Evolutionary conservation across 345 rosid species (phyloP).

Genomic region (Rhodamnia rubescens): DNA sequence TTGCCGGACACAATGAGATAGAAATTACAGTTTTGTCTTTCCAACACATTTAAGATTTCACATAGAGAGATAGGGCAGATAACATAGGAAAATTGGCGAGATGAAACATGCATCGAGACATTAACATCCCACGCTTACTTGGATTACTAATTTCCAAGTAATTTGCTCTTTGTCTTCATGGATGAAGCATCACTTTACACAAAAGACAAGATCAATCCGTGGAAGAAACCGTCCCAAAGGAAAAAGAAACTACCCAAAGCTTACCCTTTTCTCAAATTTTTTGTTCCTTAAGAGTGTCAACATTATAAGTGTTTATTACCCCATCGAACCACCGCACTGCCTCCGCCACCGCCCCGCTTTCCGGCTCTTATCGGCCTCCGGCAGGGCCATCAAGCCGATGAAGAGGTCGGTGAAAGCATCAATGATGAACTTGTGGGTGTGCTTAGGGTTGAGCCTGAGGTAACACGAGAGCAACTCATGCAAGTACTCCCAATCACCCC

Average conservation of each 20-base stretch:
- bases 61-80: not conserved
- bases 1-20: not conserved
- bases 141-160: conserved; percentile 8
- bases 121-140: conserved; percentile 20
- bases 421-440: conserved; percentile 58
- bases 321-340: not conserved
- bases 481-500: conserved; percentile 50
- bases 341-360: not conserved
- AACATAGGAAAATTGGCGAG: not conserved
- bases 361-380: not conserved
- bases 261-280: not conserved
- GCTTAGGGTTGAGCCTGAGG: conserved; percentile 53
- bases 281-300: not conserved
- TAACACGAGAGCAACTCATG: conserved; percentile 70
- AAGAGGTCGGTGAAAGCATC: conserved; percentile 70
- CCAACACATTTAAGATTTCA: not conserved
- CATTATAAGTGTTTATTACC: not conserved
- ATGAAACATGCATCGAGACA: conserved; percentile 14
- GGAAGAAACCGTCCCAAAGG: not conserved
- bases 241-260: not conserved
- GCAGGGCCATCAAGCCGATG: conserved; percentile 11
- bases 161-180: not conserved
- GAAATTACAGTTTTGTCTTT: not conserved
- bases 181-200: not conserved
- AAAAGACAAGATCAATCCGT: not conserved